Evolutionary conservation across 2,329 filamentous ascomycete genomes (phyloP).

Genomic region (Colletotrichum sp.): DNA sequence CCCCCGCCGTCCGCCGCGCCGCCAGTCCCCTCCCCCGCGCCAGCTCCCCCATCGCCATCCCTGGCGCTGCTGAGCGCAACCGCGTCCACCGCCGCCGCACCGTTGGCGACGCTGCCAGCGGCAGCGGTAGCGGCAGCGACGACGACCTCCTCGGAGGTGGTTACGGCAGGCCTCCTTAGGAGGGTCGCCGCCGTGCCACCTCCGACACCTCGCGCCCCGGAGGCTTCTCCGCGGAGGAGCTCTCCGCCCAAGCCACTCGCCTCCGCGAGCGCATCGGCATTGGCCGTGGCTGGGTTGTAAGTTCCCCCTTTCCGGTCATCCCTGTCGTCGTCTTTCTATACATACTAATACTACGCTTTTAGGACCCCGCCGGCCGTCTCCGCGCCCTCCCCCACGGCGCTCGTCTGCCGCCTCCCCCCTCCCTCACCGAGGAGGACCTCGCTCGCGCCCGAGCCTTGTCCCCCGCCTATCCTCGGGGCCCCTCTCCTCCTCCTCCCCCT

Average conservation of each 20-base stretch:
- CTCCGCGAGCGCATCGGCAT: neutral
- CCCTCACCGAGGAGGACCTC: conserved; percentile 6
- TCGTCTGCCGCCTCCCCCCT: neutral
- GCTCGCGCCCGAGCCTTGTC: neutral
- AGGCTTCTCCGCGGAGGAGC: neutral
- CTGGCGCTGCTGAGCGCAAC: neutral
- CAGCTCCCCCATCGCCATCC: neutral
- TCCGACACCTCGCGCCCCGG: conserved; percentile 9
- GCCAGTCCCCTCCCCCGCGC: neutral
- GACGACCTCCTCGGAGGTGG: neutral
- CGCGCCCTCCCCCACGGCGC: conserved; percentile 1
- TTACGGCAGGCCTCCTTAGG: conserved; percentile 1
- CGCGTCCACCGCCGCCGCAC: neutral
- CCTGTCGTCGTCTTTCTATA: no score
- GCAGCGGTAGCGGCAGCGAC: neutral
- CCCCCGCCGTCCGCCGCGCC: neutral
- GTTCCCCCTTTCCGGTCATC: neutral
- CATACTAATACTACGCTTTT: no score
- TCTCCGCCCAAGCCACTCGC: neutral
- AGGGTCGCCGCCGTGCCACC: conserved; percentile 4
- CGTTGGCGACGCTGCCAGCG: neutral
- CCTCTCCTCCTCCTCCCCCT: conserved; percentile 1
- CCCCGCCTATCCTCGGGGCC: conserved; percentile 1
- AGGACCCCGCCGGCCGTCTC: conserved; percentile 19
- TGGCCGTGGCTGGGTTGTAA: neutral